Evolutionary conservation across 169 alveolate species (phyloP).

Genomic region (Fabrea salina): DNA sequence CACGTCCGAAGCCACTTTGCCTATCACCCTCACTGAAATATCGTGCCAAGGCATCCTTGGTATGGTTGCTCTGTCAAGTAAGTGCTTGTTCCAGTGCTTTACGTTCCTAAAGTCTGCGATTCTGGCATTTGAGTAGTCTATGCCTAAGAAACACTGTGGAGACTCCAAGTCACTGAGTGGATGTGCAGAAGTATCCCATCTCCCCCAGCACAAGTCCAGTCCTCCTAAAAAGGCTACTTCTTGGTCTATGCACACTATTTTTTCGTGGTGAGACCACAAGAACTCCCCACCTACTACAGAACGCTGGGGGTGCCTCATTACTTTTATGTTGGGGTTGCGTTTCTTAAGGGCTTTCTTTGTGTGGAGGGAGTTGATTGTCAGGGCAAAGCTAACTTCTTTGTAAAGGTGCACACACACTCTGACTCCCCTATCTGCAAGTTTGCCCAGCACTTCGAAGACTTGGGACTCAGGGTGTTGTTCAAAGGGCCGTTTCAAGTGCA

Average conservation of each 20-base stretch:
- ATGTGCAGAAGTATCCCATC: constrained; percentile 75
- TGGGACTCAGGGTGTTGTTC: constrained; percentile 10
- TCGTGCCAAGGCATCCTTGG: constrained; percentile 86
- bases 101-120: constrained; percentile 64
- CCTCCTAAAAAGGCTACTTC: constrained; percentile 81
- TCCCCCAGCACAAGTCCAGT: constrained; percentile 82
- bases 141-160: constrained; percentile 66
- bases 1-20: constrained; percentile 75
- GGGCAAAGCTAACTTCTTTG: constrained; percentile 51
- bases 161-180: constrained; percentile 53
- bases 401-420: constrained; percentile 19
- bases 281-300: constrained; percentile 34
- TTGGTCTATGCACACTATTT: constrained; percentile 74
- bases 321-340: constrained; percentile 56
- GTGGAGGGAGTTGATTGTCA: constrained; percentile 48
- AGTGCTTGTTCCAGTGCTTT: constrained; percentile 49
- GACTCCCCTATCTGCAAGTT: constrained; percentile 36
- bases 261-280: constrained; percentile 85
- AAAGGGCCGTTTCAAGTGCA: constrained; percentile 67
- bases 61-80: constrained; percentile 53
- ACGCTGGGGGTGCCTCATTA: constrained; percentile 69
- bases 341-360: constrained; percentile 39
- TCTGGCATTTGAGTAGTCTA: constrained; percentile 78
- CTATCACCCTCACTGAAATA: constrained; percentile 63
- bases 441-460: constrained; percentile 19